Conservation (phyloP, 352 stramenopile genomes). For the Pseudoperonospora humuli region DNA sequence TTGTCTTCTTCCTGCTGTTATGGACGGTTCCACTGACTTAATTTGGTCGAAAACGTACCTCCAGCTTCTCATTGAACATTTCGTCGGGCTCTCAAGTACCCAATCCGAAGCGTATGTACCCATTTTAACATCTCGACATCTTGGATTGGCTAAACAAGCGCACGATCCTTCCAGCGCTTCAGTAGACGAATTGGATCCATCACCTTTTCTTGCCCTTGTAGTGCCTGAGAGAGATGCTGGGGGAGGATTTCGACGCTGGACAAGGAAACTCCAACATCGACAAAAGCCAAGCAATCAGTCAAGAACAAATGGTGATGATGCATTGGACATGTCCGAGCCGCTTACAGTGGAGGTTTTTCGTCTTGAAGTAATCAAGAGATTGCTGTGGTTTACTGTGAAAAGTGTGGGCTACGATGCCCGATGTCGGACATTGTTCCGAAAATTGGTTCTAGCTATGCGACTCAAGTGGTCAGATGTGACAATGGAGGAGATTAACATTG, state of each 20-base stretch:
- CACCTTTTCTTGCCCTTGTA: slow-evolving; percentile 55
- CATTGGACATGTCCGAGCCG: slow-evolving; percentile 4
- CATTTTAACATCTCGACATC: slow-evolving; percentile 43
- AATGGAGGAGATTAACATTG: slow-evolving; percentile 58
- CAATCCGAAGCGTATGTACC: slow-evolving; percentile 66
- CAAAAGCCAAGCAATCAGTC: slow-evolving; percentile 9
- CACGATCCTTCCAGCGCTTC: slow-evolving; percentile 11
- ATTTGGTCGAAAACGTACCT: slow-evolving; percentile 63
- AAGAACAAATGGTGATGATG: background rate
- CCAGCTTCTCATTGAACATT: slow-evolving; percentile 51
- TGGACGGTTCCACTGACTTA: slow-evolving; percentile 48
- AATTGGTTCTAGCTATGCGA: slow-evolving; percentile 38
- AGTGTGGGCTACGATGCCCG: slow-evolving; percentile 70
- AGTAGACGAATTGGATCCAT: slow-evolving; percentile 33
- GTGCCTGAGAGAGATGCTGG: slow-evolving; percentile 23
- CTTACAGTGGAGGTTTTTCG: slow-evolving; percentile 38
- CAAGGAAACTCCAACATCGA: slow-evolving; percentile 21
- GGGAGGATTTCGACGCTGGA: slow-evolving; percentile 25
- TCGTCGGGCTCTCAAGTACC: slow-evolving; percentile 38
- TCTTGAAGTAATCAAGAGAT: slow-evolving; percentile 46
- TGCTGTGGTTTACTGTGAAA: slow-evolving; percentile 78
- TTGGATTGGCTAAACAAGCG: slow-evolving; percentile 13
- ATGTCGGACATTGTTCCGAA: slow-evolving; percentile 43
- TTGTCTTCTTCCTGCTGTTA: slow-evolving; percentile 55
- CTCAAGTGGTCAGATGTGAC: slow-evolving; percentile 59